A percentile compares a stretch with the other conserved stretches of the same genome.
Evolutionary conservation across 768 basidiomycete species (phyloP).

Genomic region (Scleroderma bovista): DNA sequence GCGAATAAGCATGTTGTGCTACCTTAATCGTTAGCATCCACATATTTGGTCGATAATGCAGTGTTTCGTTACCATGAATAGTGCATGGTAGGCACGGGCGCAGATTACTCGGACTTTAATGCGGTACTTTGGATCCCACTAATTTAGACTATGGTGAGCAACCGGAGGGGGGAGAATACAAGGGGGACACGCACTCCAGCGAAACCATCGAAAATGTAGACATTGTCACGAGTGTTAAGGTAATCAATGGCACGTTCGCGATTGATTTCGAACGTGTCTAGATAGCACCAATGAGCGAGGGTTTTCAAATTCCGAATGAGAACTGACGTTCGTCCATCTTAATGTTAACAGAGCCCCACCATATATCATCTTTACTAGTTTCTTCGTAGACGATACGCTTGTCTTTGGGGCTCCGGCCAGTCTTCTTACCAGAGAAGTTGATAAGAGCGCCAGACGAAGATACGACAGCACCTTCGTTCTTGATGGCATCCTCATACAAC

Average conservation of each 20-base stretch:
- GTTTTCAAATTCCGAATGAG: background rate
- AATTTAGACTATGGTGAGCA: constrained; percentile 5
- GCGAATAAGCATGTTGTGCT: constrained; percentile 99
- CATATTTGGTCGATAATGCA: constrained; percentile 1
- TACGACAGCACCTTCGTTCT: constrained; percentile 98
- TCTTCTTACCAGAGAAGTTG: constrained; percentile 99
- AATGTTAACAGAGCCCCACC: constrained; percentile 99
- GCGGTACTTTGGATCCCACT: constrained; percentile 99
- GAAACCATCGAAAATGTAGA: constrained; percentile 95
- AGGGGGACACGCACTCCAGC: constrained; percentile 59
- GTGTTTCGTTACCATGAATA: constrained; percentile 75
- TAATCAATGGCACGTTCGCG: constrained; percentile 99
- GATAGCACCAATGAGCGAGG: constrained; percentile 3
- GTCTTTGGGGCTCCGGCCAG: constrained; percentile 95
- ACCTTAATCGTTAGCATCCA: constrained; percentile 10
- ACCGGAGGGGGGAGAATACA: background rate
- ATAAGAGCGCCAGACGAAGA: constrained; percentile 94
- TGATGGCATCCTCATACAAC: constrained; percentile 96
- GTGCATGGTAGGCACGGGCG: constrained; percentile 95
- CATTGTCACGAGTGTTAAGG: constrained; percentile 95
- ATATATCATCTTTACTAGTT: constrained; percentile 91
- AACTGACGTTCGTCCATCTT: constrained; percentile 92
- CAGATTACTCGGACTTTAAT: constrained; percentile 99
- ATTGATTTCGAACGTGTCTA: constrained; percentile 98
- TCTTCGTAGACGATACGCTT: constrained; percentile 99